phyloP scores from a whole-genome alignment of 2,329 filamentous ascomycete species.

The Aureobasidium mangrovei region DNA sequence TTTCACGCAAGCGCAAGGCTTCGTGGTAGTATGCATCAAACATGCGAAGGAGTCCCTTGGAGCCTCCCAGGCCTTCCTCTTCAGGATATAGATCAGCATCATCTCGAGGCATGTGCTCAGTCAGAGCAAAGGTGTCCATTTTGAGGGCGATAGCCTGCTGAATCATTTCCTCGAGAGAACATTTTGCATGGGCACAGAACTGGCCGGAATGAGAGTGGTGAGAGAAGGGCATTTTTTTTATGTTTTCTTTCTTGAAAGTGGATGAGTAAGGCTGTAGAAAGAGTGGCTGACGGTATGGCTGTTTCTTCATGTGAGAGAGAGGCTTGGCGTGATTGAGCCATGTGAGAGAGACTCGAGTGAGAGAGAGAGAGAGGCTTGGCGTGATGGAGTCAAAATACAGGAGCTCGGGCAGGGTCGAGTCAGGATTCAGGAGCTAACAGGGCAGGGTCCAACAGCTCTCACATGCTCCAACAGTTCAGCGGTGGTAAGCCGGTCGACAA shows the following conservation, averaged over 20 bases:
- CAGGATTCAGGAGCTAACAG: background rate
- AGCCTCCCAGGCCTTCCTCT: conserved; percentile 46
- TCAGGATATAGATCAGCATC: conserved; percentile 81
- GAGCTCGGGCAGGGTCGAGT: background rate
- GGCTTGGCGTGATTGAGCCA: background rate
- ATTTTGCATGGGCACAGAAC: conserved; percentile 87
- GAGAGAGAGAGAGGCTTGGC: background rate
- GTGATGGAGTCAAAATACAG: background rate
- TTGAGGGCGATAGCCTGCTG: conserved; percentile 66
- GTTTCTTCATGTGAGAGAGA: conserved; percentile 2
- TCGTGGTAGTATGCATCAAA: conserved; percentile 68
- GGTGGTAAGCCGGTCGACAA: background rate
- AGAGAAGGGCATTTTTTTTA: conserved; percentile 77
- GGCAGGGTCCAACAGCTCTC: conserved; percentile 8
- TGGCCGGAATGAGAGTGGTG: conserved; percentile 98
- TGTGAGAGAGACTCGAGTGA: no score
- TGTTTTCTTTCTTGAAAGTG: conserved; percentile 39
- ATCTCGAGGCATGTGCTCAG: conserved; percentile 88
- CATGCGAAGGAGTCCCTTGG: conserved; percentile 39
- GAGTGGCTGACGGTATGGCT: background rate
- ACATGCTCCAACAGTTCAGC: background rate
- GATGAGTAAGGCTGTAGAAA: background rate
- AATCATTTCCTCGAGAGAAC: conserved; percentile 76
- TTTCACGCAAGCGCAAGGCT: conserved; percentile 60
- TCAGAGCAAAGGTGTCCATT: conserved; percentile 77